Base-by-base conservation (phyloP, 129 eudicot genomes). In the Ambrosia artemisiifolia region DNA sequence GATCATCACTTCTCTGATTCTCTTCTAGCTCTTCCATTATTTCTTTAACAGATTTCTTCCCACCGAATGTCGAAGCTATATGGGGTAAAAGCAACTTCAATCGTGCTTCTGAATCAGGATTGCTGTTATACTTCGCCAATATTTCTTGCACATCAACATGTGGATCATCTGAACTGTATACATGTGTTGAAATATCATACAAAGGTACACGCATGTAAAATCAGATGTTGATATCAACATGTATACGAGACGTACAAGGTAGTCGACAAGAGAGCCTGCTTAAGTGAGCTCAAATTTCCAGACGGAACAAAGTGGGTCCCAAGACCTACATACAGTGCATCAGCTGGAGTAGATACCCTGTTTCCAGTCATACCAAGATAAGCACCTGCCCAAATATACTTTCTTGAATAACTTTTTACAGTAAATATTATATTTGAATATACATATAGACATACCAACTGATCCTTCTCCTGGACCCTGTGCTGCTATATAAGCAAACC, bases 361-460 rank as follows among this genome's bases (percentile, higher is more conserved):
- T 74, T 88, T 70, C 98, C 98, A 44, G 98, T 92, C 95, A 92
- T 70, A 70, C 96, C 98, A 85, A 92, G 96, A 76, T 92, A 92
- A 59, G 90, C 84, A 83, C 98, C 98, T 92, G 90, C 70, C 47
- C 59, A 44, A 75, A 78, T 59, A 59, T 59, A 30, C 11, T 59
- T 59, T 59, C 65, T 32, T 69, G 17, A 10, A 44, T 40, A 43
- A 43, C 67, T n/a, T 42, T 13, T n/a, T 42, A 59, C n/a, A 42
- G 4, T 4, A 34, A 50, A 18, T 35, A 36, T 35, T 42, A 42
- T n/a, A 59, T 6, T 44, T 62, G 19, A 48, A 48, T 1, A 48
- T 16, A 3, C 43, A 5, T 36, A 30, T 6, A 74, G 14, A 12
- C 81, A 17, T 75, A 91, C 97, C 97, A 49, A 87, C 89, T 54